Evolutionary conservation across 306 rosid genomes (phyloP), one percentile per base, ranked within the genome.

Genomic region (Psophocarpus tetragonolobus): DNA sequence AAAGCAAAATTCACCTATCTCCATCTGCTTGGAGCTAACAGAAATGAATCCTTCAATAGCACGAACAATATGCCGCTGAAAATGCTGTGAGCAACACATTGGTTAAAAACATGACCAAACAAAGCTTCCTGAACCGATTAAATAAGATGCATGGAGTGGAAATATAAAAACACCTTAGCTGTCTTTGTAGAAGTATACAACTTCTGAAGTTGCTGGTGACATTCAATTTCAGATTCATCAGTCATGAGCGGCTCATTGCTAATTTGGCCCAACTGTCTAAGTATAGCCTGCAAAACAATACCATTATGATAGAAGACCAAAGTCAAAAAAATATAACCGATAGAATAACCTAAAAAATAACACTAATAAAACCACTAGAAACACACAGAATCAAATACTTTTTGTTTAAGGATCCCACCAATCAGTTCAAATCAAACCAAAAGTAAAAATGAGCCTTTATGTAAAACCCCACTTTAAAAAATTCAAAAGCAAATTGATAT

Each of bases 1-100:
- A 77, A 82, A 83, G 67, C 44, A 63, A 54, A 63, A 70, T 53
- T 83, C 77, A 92, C 97, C 96, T 78, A 92, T 89, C 63, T 88
- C 92, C 91, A 90, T 87, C 86, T 94, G 97, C 87, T 94, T 94
- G 74, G 88, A 76, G 87, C 97, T 88, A 64, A 85, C 30, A 61
- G 97, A 85, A 18, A 82, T 80, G 60, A 90, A 83, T 51, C 92
- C 92, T 83, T 90, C 96, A 41, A 90, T 81, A 27, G 96, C 94
- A 54, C 93, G 97, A 70, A 90, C 96, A 73, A 90, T 81, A 83
- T 85, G 88, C 84, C 94, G 90, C 83, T 90, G 98, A 79, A 92
- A 94, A 87, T 92, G 90, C 97, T 94, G 93, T 14, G 14, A 81
- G 36, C 71, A 61, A 20, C 36, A 75, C 33, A 71, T 1, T 57